These are phyloP conservation scores for Solanum piurae DNA, from an alignment of 257 asterid species.

Conservation along the genomic window DNA sequence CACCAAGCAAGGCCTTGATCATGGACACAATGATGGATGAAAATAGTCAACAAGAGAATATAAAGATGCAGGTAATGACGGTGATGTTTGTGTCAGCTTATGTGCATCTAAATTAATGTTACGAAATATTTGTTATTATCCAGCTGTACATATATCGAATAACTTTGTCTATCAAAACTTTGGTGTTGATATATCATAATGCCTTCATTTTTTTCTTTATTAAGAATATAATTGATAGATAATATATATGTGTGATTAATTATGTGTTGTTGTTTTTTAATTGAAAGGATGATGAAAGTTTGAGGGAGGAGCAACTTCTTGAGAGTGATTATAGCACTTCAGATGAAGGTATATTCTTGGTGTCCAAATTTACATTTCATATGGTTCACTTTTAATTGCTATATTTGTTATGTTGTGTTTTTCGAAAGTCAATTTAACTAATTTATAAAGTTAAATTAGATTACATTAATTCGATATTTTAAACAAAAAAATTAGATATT, in stretches of 20 bases:
- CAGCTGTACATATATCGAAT: background rate
- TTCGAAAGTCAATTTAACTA: no score
- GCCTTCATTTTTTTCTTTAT: background rate
- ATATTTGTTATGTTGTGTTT: no score
- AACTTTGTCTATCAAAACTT: background rate
- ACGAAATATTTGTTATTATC: background rate
- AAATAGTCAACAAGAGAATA: background rate
- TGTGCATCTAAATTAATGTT: background rate
- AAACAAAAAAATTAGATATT: no score
- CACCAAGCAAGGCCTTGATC: background rate
- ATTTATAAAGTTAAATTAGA: no score
- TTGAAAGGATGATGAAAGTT: conserved; percentile 5
- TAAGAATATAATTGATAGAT: background rate
- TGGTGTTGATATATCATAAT: background rate
- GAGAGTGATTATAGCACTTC: conserved; percentile 6
- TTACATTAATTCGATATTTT: no score
- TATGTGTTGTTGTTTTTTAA: background rate
- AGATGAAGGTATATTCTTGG: conserved; percentile 1
- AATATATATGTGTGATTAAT: background rate
- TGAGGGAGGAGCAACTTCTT: conserved; percentile 8
- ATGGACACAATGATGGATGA: background rate
- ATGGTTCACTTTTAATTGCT: no score
- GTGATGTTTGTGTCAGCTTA: background rate
- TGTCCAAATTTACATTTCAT: background rate
- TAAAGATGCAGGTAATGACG: background rate